Evolutionary conservation across 257 asterid genomes (phyloP), one percentile per base, ranked within the genome.

Genomic region (Catharanthus roseus): DNA sequence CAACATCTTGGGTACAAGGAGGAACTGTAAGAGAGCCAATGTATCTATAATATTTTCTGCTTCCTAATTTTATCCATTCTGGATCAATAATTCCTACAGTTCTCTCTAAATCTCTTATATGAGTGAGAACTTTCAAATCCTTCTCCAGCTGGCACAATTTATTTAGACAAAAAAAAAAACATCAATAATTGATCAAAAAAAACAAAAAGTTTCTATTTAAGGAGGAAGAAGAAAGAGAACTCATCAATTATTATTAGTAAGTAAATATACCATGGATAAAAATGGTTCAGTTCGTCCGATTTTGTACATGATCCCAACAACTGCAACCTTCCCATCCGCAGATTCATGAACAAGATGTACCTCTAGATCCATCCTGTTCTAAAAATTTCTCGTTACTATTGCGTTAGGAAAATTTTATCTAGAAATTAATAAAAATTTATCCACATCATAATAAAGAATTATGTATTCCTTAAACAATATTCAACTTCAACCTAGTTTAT

Each of bases 271-370:
- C 47, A 42, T 76, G 6, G 93, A 79, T 65, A 92, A 75, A 55
- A 92, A 90, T 7, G 89, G 71, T 45, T 90, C 92, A 2, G 86
- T 80, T 0, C 86, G 83, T 3, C 96, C 96, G 16, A 84, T 80
- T 68, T 79, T 75, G 69, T 90, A 90, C 84, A 88, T 65, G 67
- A 90, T 82, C 68, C 95, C 95, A 39, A 87, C 26, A 7, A 92
- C 95, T 26, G 96, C 95, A 28, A 71, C 81, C 5, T 77, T 86
- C 21, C 84, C 86, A 42, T 87, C 81, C 1, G 57, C 18, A 62
- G 88, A 82, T 76, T 84, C 60, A 67, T 92, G 96, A 51, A 92
- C 96, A 76, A 92, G 26, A 73, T 92, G 98, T 68, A 65, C 78
- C 77, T 92, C 96, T 86, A 92, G 69, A 64, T 83, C 90, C 33